These are phyloP conservation scores for Venturia oleaginea DNA, from an alignment of 2,329 filamentous ascomycete genomes.

Conservation along the genomic window DNA sequence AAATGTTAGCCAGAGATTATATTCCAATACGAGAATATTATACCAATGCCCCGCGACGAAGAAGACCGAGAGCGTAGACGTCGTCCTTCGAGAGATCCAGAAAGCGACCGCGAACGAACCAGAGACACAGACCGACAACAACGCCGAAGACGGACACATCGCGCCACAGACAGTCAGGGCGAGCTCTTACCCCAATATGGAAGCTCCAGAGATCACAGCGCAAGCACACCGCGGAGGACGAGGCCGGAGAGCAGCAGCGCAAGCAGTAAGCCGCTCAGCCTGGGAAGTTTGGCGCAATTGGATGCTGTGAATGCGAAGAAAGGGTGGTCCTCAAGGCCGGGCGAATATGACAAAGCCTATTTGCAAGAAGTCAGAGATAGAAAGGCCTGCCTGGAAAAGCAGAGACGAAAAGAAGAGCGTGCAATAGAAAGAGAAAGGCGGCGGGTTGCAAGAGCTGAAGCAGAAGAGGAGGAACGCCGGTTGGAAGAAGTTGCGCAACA, in stretches of 20 bases:
- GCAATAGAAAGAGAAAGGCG: constrained; percentile 29
- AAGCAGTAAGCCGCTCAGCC: constrained; percentile 33
- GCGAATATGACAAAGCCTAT: constrained; percentile 32
- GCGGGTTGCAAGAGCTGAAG: constrained; percentile 24
- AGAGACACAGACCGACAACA: constrained; percentile 14
- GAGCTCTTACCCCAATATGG: constrained; percentile 21
- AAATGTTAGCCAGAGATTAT: neutral
- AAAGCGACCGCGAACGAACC: constrained; percentile 9
- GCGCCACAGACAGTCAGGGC: constrained; percentile 32
- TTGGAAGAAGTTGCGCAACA: constrained; percentile 19
- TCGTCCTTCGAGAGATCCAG: constrained; percentile 10
- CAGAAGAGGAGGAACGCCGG: constrained; percentile 24
- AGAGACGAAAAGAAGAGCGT: constrained; percentile 25
- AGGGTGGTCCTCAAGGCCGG: constrained; percentile 29
- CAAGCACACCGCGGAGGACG: constrained; percentile 1
- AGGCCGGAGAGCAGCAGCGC: constrained; percentile 17
- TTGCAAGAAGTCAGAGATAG: constrained; percentile 22
- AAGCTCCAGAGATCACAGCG: constrained; percentile 16
- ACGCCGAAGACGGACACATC: constrained; percentile 24
- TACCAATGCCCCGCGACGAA: constrained; percentile 11
- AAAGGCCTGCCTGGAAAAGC: constrained; percentile 23
- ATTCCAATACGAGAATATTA: neutral
- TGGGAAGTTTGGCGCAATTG: constrained; percentile 54
- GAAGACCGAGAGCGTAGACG: constrained; percentile 11
- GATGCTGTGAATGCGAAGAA: constrained; percentile 53